These are phyloP conservation scores for Aspergillus pseudonomiae DNA, from an alignment of 2,329 filamentous ascomycete genomes.

Conservation along the genomic window DNA sequence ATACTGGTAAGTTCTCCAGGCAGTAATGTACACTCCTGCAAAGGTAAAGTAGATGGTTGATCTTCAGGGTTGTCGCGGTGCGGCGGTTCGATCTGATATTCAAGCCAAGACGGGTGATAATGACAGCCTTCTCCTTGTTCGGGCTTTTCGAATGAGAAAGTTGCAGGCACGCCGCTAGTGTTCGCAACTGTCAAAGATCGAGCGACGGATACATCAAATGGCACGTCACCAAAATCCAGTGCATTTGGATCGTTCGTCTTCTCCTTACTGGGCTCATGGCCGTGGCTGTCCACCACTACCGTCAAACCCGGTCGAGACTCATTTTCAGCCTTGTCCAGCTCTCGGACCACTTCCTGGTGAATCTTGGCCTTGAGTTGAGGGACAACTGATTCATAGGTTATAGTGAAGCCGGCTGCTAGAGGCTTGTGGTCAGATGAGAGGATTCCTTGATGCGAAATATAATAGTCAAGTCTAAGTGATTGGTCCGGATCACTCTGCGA, in stretches of 20 bases:
- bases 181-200: constrained; percentile 84
- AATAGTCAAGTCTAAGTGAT: constrained; percentile 63
- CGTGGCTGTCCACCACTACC: constrained; percentile 71
- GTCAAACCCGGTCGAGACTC: constrained; percentile 82
- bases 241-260: constrained; percentile 51
- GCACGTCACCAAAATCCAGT: constrained; percentile 77
- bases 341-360: constrained; percentile 82
- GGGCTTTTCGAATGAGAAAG: constrained; percentile 76
- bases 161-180: constrained; percentile 80
- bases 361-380: constrained; percentile 81
- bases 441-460: constrained; percentile 85
- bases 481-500: constrained; percentile 46
- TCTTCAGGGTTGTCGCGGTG: constrained; percentile 41
- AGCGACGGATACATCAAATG: constrained; percentile 67
- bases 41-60: constrained; percentile 28
- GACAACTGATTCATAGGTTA: constrained; percentile 85
- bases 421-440: constrained; percentile 96
- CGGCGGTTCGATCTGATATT: constrained; percentile 63
- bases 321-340: constrained; percentile 89
- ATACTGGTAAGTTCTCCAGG: constrained; percentile 82
- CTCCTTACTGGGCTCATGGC: constrained; percentile 39
- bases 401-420: constrained; percentile 75
- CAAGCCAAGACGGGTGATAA: constrained; percentile 67
- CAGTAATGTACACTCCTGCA: constrained; percentile 66
- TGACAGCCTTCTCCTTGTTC: constrained; percentile 48